Conservation (phyloP, 148 eudicot species). For the Bassia scoparia region DNA sequence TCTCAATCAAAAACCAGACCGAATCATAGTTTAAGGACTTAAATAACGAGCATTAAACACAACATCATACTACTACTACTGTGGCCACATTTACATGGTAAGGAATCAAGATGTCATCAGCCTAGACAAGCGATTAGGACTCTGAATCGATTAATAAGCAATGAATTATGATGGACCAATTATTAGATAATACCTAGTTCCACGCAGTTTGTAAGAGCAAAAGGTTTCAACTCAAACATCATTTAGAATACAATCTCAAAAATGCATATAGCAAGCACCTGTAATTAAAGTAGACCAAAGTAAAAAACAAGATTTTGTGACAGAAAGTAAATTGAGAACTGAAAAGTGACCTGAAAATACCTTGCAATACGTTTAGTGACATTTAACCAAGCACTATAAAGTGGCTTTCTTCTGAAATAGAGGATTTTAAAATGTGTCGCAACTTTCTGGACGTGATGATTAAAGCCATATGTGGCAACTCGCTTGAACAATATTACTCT, state of each 20-base stretch:
- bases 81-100: not conserved
- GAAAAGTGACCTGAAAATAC: slow-evolving; percentile 8
- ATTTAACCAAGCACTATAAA: not conserved
- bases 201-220: slow-evolving; percentile 36
- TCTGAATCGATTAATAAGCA: not conserved
- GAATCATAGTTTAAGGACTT: not conserved
- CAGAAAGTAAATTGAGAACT: not conserved
- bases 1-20: not conserved
- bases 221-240: slow-evolving; percentile 35
- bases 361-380: slow-evolving; percentile 16
- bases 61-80: not conserved
- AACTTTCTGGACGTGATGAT: slow-evolving; percentile 33
- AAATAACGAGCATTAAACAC: not conserved
- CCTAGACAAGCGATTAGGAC: not conserved
- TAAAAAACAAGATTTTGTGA: not conserved
- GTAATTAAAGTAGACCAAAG: slow-evolving; percentile 9
- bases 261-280: slow-evolving; percentile 25
- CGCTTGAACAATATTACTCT: slow-evolving; percentile 16
- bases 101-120: not conserved
- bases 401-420: slow-evolving; percentile 29
- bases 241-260: slow-evolving; percentile 26
- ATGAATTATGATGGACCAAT: not conserved
- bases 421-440: slow-evolving; percentile 26
- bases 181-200: slow-evolving; percentile 21
- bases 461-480: slow-evolving; percentile 26